Base-by-base conservation (phyloP, 768 basidiomycete genomes). In the Epithele typhae region DNA sequence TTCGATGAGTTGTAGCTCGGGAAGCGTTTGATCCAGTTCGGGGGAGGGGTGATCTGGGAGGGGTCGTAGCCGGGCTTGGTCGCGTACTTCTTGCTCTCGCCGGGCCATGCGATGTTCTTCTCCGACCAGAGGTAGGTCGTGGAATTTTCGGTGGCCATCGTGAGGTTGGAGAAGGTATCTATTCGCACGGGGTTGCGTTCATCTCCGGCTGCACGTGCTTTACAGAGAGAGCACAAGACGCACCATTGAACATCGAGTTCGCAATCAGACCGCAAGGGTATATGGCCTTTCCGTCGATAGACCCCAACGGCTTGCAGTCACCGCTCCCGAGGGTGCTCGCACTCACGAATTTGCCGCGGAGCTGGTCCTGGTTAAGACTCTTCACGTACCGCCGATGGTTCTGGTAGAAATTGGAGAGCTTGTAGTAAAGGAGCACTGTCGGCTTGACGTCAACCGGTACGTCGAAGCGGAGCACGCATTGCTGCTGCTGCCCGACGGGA, bases 191-290 rank as follows among this genome's bases (percentile, higher is more conserved):
- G n/a, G n/a, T n/a, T n/a, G n/a, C 18, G 23, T 11, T 15, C 22
- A 22, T 11, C n/a, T 12, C 32, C 8, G 32, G 32, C 32, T 17
- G 32, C 32, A 33, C 17, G 8, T 11, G 17, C 4, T 2, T 3
- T 8, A 8, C 32, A 3, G 32, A 17, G 3, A 33, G 48, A n/a
- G 44, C 25, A 21, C 44, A n/a, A 25, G 18, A 55, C 78, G 27
- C 40, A 90, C 92, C 94, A 60, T 99, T 99, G 74, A 97, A 99
- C 9, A 92, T 32, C 2, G 92, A 96, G 68, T 99, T 99, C 37
- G 96, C 96, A 53, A 99, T 95, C 53, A 99, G 72, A 33, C 96
- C 96, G 56, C 96, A 99, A 2, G 96, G 96, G 60, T 94, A 99
- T 62, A 92, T 79, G 8, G 78, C 72, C 58, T 76, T 80, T 36